Conservation (phyloP, 441 rosid species). For the Adansonia gregorii region DNA sequence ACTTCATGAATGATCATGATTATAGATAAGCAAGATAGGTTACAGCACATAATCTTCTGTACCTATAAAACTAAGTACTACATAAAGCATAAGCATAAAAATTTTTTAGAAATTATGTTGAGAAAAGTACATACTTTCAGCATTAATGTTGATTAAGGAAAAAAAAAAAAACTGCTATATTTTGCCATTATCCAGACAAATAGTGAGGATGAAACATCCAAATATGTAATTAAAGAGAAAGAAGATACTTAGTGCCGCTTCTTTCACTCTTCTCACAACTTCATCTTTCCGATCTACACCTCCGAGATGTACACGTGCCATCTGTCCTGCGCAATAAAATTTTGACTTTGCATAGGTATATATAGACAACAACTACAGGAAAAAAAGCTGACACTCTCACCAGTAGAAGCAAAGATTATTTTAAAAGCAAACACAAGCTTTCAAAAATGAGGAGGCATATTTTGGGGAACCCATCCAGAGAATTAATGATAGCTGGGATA, state of each 20-base stretch:
- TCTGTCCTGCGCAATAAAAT: slow-evolving; percentile 47
- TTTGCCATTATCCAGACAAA: neutral
- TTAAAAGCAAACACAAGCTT: slow-evolving; percentile 2
- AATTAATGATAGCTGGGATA: slow-evolving; percentile 2
- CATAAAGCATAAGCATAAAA: neutral
- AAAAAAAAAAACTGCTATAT: neutral
- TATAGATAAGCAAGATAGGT: neutral
- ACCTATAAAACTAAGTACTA: neutral
- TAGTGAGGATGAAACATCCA: neutral
- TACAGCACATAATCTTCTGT: neutral
- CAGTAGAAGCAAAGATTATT: slow-evolving; percentile 5
- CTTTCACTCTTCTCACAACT: slow-evolving; percentile 71
- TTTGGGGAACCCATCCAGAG: neutral
- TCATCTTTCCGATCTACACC: slow-evolving; percentile 66
- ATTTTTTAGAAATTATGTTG: neutral
- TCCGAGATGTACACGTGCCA: slow-evolving; percentile 62
- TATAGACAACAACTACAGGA: neutral
- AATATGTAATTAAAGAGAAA: slow-evolving; percentile 24
- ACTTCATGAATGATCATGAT: neutral
- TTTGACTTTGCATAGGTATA: slow-evolving; percentile 3
- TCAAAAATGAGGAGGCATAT: slow-evolving; percentile 9
- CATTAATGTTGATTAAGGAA: slow-evolving; percentile 9
- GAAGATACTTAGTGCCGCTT: slow-evolving; percentile 66
- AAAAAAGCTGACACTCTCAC: slow-evolving; percentile 10
- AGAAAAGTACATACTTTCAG: neutral